These are phyloP conservation scores for Didymellaceae sp. DNA, from an alignment of 2,329 filamentous ascomycete species.

Conservation along the genomic window DNA sequence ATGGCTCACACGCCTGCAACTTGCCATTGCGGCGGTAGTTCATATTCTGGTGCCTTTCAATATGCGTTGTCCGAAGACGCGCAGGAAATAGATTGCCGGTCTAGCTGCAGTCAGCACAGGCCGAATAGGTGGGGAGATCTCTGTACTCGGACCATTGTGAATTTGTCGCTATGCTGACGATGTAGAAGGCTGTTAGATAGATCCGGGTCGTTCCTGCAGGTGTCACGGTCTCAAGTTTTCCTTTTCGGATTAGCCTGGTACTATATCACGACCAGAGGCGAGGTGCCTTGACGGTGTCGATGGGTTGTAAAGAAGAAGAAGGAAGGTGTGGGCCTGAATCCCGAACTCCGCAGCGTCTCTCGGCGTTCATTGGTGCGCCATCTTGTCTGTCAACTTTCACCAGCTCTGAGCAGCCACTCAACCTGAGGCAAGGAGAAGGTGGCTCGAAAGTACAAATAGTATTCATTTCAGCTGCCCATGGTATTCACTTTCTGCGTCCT, in stretches of 20 bases:
- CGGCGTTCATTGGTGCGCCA: neutral
- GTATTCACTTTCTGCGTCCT: too few relatives aligned
- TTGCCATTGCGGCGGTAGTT: constrained; percentile 47
- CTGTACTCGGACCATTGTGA: constrained; percentile 15
- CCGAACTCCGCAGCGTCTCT: neutral
- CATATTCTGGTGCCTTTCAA: constrained; percentile 36
- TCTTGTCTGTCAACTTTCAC: too few relatives aligned
- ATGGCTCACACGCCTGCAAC: constrained; percentile 48
- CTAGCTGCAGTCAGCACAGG: constrained; percentile 13
- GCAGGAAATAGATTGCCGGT: constrained; percentile 41
- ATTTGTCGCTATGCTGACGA: neutral
- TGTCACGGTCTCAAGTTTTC: neutral
- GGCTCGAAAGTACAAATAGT: too few relatives aligned
- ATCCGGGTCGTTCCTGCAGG: neutral
- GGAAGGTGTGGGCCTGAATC: neutral
- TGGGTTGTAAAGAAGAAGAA: neutral
- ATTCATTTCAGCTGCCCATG: too few relatives aligned
- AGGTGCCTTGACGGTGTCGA: neutral
- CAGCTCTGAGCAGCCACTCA: too few relatives aligned
- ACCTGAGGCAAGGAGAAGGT: too few relatives aligned
- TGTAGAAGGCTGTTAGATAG: neutral
- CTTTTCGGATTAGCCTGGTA: too few relatives aligned
- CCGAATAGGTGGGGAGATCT: neutral
- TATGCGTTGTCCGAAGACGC: constrained; percentile 33
- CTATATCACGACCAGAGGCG: too few relatives aligned